Conservation (phyloP, 2,329 filamentous ascomycete genomes). For the Fusarium sp. region DNA sequence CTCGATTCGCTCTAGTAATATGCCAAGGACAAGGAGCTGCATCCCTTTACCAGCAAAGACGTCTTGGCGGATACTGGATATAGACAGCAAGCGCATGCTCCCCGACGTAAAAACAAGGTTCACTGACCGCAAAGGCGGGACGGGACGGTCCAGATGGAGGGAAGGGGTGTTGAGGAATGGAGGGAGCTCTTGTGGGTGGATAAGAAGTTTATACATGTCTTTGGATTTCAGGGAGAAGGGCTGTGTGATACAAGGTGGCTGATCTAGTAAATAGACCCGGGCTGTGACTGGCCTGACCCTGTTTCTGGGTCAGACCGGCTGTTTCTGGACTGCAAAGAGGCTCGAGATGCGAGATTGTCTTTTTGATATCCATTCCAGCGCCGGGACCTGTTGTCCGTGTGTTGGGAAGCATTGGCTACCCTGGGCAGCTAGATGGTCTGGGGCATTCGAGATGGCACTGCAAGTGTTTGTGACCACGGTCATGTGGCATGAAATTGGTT, state of each 20-base stretch:
- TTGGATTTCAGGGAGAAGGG: neutral
- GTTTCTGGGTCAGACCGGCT: neutral
- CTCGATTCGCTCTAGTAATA: slow-evolving; percentile 12
- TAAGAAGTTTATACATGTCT: neutral
- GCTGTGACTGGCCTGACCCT: neutral
- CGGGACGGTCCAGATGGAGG: slow-evolving; percentile 23
- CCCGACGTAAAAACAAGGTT: slow-evolving; percentile 2
- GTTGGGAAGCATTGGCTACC: neutral
- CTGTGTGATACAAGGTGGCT: slow-evolving; percentile 1
- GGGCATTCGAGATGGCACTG: neutral
- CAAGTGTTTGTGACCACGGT: neutral
- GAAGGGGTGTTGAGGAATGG: slow-evolving; percentile 8
- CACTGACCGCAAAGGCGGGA: slow-evolving; percentile 20
- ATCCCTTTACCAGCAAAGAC: slow-evolving; percentile 19
- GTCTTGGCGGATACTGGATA: slow-evolving; percentile 9
- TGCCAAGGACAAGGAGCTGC: slow-evolving; percentile 17
- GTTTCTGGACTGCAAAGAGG: slow-evolving; percentile 10
- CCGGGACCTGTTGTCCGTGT: neutral
- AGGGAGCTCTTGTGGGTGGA: neutral
- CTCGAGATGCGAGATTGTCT: slow-evolving; percentile 8
- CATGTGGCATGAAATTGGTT: neutral
- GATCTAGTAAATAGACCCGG: neutral
- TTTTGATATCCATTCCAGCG: slow-evolving; percentile 25
- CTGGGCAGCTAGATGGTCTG: neutral
- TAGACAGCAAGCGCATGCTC: neutral